Evolutionary conservation across 345 rosid genomes (phyloP).

Genomic region (Hibiscus tridactylites): DNA sequence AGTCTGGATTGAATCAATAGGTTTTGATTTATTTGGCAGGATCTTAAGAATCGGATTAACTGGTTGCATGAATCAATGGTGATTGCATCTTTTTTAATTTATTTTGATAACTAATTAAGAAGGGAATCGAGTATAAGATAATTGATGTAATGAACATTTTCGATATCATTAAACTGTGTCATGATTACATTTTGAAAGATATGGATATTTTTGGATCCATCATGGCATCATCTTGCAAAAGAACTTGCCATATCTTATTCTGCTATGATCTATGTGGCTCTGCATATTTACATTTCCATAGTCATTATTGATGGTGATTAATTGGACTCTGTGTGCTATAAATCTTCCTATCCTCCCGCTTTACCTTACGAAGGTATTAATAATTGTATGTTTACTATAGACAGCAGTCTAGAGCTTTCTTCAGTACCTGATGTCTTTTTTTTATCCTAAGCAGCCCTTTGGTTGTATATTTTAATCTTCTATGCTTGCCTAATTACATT

Average conservation of each 20-base stretch:
- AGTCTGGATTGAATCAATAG: background rate
- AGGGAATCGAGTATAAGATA: background rate
- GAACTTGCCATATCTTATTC: background rate
- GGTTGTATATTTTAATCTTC: background rate
- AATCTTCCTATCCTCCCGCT: background rate
- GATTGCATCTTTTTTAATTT: background rate
- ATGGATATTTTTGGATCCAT: background rate
- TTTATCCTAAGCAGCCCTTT: conserved; percentile 4
- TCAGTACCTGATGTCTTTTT: background rate
- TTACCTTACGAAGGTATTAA: background rate
- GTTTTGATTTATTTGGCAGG: background rate
- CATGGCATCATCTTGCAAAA: background rate
- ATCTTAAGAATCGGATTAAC: background rate
- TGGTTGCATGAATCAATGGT: background rate
- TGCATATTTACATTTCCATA: background rate
- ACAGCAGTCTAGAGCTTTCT: background rate
- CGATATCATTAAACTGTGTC: background rate
- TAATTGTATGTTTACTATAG: background rate
- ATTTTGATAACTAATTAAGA: background rate
- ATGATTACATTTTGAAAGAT: background rate
- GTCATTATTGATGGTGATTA: background rate
- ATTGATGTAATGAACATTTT: background rate
- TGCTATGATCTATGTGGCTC: background rate
- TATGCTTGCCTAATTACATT: background rate
- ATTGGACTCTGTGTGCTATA: background rate